Percentiles rank a stretch among this genome's conserved stretches.
These are phyloP conservation scores for Albugo laibachii DNA, from an alignment of 352 stramenopile species.

Conservation along the genomic window DNA sequence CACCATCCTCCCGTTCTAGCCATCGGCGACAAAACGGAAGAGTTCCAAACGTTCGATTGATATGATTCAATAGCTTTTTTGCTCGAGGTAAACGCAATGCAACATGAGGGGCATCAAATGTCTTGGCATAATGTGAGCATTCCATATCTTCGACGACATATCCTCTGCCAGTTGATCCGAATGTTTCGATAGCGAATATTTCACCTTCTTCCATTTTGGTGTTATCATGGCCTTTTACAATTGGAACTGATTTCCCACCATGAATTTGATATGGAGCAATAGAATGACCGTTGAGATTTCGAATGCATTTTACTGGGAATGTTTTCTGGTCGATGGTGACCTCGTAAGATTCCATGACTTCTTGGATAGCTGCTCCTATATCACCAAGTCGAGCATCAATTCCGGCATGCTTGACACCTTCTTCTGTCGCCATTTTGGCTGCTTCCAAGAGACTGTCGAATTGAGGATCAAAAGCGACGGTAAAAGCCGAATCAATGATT, in stretches of 20 bases:
- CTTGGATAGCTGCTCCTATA: slow-evolving; percentile 88
- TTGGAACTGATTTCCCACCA: slow-evolving; percentile 92
- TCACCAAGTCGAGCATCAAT: slow-evolving; percentile 93
- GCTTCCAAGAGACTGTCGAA: slow-evolving; percentile 86
- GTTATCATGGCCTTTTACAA: slow-evolving; percentile 84
- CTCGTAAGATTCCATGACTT: slow-evolving; percentile 97
- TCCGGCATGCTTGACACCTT: slow-evolving; percentile 80
- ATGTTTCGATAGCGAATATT: slow-evolving; percentile 96
- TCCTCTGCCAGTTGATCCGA: slow-evolving; percentile 76
- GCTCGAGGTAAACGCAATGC: slow-evolving; percentile 78
- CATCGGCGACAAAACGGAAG: slow-evolving; percentile 95
- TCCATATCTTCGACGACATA: slow-evolving; percentile 88
- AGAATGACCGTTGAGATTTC: slow-evolving; percentile 97
- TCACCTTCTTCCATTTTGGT: slow-evolving; percentile 96
- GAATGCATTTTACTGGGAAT: slow-evolving; percentile 89
- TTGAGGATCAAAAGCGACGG: slow-evolving; percentile 88
- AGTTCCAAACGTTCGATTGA: slow-evolving; percentile 99
- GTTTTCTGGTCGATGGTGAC: slow-evolving; percentile 91
- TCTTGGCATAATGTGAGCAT: slow-evolving; percentile 97
- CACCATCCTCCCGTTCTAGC: slow-evolving; percentile 93
- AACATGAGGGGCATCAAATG: slow-evolving; percentile 88
- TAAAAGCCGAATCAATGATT: slow-evolving; percentile 97
- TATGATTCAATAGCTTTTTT: slow-evolving; percentile 92
- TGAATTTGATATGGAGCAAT: slow-evolving; percentile 95
- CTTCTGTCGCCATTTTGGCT: slow-evolving; percentile 86